Base-by-base conservation (phyloP, 352 stramenopile genomes). In the Thalassiosira delicatula region DNA sequence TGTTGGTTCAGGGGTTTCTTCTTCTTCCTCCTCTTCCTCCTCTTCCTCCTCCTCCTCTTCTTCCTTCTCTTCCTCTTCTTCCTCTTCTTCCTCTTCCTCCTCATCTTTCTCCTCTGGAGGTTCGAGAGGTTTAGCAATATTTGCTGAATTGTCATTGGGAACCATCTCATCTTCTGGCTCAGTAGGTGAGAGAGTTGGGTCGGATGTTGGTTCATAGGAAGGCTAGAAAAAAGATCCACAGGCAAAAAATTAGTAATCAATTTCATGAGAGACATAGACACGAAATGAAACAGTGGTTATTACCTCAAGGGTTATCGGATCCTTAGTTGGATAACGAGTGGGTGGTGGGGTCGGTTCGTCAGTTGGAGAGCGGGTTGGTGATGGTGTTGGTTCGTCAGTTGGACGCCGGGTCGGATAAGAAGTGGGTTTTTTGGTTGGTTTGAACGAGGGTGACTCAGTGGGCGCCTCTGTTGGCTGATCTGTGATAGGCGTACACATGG, bases 401-500 rank as follows among this genome's bases (percentile, higher is more conserved):
- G 40, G 53, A 59, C 23, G 72, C 79, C 68, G 40, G 7, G 79
- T 83, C 32, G 79, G 70, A 27, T 32, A 49, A 33, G 60, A 17
- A 33, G 76, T 84, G 5, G 75, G 81, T 51, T 65, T 63, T 11
- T 51, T 63, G 19, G 76, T 83, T 59, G 81, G 81, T 40, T 73
- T 33, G 30, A 51, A 25, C 0, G 75, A 70, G 27, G 80, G 80
- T 33, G 49, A 53, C 14, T 44, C 23, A 25, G 79, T 83, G 30
- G 79, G 79, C 14, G 42, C 35, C 11, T 76, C 61, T 29, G 81
- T 88, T 27, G 81, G 76, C 35, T 60, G 59, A 29, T 75, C 32
- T 19, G 80, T 87, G 17, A 67, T 35, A 35, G 57, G 62, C 32
- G 66, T 87, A 59, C 80, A 87, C 73, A 70, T 68, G 25, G 80